These are phyloP conservation scores for Lachnellula occidentalis DNA, from an alignment of 2,329 filamentous ascomycete genomes.

Conservation along the genomic window DNA sequence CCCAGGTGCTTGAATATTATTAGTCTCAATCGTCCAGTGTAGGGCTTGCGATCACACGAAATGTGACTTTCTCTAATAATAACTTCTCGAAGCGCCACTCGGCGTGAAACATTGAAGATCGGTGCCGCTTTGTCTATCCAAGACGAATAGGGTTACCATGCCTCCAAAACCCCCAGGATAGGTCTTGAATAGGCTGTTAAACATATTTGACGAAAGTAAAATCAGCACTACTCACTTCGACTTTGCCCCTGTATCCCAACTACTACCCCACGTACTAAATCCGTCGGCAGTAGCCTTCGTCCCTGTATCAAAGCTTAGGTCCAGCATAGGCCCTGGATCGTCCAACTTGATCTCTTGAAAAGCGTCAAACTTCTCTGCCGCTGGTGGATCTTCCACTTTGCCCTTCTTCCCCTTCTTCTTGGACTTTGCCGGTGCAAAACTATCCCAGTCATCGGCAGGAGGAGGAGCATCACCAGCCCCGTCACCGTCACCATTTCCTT, in stretches of 20 bases:
- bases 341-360: constrained; percentile 67
- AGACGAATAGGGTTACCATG: too few relatives aligned
- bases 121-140: too few relatives aligned
- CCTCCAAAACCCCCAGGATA: too few relatives aligned
- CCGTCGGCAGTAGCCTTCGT: constrained; percentile 36
- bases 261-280: constrained; percentile 56
- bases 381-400: constrained; percentile 33
- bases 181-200: not conserved
- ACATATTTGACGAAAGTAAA: not conserved
- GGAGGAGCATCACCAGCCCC: constrained; percentile 33
- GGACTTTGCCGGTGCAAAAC: constrained; percentile 39
- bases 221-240: constrained; percentile 14
- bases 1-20: constrained; percentile 18
- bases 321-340: constrained; percentile 51
- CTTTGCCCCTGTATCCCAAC: constrained; percentile 47
- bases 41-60: not conserved
- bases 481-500: constrained; percentile 37
- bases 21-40: not conserved
- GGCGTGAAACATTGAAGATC: not conserved
- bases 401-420: constrained; percentile 57
- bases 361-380: constrained; percentile 40
- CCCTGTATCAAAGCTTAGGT: constrained; percentile 47
- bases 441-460: constrained; percentile 47
- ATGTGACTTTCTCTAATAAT: not conserved
- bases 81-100: not conserved